Base-by-base conservation (phyloP, 768 basidiomycete species). In the Coprinellus aureogranulatus region DNA sequence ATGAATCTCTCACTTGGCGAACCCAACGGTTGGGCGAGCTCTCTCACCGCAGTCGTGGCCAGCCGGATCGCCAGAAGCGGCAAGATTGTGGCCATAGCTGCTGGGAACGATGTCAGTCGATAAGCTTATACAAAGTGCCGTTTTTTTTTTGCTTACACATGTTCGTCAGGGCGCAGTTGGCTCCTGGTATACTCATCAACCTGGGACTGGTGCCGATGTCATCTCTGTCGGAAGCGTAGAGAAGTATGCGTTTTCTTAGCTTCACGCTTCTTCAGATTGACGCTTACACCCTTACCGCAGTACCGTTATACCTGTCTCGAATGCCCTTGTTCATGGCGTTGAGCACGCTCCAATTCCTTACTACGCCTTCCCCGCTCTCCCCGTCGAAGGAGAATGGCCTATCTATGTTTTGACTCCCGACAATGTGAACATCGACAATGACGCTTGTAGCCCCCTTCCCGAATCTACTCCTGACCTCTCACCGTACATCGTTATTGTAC, bases 1-100 rank as follows among this genome's bases (percentile, higher is more conserved):
- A 71, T 90, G 59, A 84, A 83, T 3, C 69, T 90, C 62, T 86
- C 85, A 20, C 68, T 90, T 4, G 87, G 87, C 34, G 81, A 82
- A 11, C 60, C 77, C 3, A 77, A 80, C 59, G 87, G 86, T 2
- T 90, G 87, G 87, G 84, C 85, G 1, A 81, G 83, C 63, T 75
- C 76, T 23, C 69, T 80, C 9, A 68, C 72, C 47, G 65, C 81
- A 10, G 85, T 87, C 1, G 75, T 88, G 2, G 81, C 86, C 0
- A 82, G 81, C 62, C 72, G 86, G 45, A 79, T 90, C 39, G 79
- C 83, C 2, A 74, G 69, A 2, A 69, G 71, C 23, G 88, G 88
- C 5, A 83, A 77, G 62, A 76, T 87, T 48, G 81, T 89, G 37
- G 84, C 82, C 12, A 82, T 86, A 34, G 80, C 86, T 28, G 84